These are phyloP conservation scores for Nepenthes gracilis DNA, from an alignment of 148 eudicot genomes.

Conservation along the genomic window DNA sequence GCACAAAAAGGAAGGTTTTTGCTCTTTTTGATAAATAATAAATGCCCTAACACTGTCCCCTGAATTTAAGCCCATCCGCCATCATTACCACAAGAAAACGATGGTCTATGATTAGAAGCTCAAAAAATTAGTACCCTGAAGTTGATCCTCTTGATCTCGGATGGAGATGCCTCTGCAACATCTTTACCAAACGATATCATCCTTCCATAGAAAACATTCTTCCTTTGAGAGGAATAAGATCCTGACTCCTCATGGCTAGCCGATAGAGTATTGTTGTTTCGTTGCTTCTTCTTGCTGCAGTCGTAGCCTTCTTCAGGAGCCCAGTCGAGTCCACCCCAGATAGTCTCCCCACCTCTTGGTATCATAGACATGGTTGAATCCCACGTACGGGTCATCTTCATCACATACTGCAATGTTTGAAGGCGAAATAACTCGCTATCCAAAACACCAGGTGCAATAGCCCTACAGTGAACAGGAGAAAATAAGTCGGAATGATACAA, in stretches of 20 bases:
- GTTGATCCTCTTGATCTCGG: slow-evolving; percentile 62
- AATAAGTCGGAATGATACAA: slow-evolving; percentile 1
- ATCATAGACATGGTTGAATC: slow-evolving; percentile 98
- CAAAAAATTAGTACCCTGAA: slow-evolving; percentile 51
- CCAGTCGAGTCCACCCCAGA: slow-evolving; percentile 98
- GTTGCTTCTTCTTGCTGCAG: slow-evolving; percentile 37
- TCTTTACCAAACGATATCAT: slow-evolving; percentile 85
- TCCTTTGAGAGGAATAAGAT: slow-evolving; percentile 18
- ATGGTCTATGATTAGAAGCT: not conserved
- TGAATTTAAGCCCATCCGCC: too few relatives aligned
- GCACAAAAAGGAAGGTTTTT: too few relatives aligned
- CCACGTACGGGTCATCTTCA: slow-evolving; percentile 98
- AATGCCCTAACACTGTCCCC: too few relatives aligned
- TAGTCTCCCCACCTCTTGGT: slow-evolving; percentile 91
- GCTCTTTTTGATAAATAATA: too few relatives aligned
- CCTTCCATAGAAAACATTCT: slow-evolving; percentile 57
- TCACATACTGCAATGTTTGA: slow-evolving; percentile 76
- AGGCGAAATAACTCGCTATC: slow-evolving; percentile 67
- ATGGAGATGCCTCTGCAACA: slow-evolving; percentile 37
- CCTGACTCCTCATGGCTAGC: slow-evolving; percentile 20
- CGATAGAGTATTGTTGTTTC: slow-evolving; percentile 16
- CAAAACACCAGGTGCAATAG: slow-evolving; percentile 72
- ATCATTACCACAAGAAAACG: too few relatives aligned
- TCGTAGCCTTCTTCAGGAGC: slow-evolving; percentile 73
- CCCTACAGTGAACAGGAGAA: slow-evolving; percentile 38